These are phyloP conservation scores for Ligustrum vulgare DNA, from an alignment of 257 asterid species.

Conservation along the genomic window DNA sequence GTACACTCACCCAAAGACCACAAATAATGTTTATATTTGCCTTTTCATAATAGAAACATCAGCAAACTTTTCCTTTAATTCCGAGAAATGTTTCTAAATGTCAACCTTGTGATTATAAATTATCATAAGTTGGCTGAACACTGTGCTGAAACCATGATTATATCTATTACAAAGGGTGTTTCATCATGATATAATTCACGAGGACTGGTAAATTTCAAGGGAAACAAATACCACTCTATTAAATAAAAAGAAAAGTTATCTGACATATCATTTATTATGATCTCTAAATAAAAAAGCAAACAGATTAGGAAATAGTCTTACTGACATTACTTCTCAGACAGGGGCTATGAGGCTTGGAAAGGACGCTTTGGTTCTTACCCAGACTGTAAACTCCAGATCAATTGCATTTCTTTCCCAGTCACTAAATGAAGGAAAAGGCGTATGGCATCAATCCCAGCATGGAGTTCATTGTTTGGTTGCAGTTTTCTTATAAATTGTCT, in stretches of 20 bases:
- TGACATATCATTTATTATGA: no score
- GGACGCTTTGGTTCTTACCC: slow-evolving; percentile 86
- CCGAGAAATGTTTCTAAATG: no score
- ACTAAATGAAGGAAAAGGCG: slow-evolving; percentile 73
- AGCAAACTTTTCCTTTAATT: no score
- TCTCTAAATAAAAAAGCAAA: no score
- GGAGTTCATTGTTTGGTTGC: slow-evolving; percentile 7
- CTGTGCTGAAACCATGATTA: background rate
- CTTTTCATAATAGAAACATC: no score
- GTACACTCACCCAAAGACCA: no score
- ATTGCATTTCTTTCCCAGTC: slow-evolving; percentile 79
- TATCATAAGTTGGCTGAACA: background rate
- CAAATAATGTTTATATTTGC: no score
- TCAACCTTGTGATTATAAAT: background rate
- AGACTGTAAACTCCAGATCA: slow-evolving; percentile 68
- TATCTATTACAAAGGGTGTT: background rate
- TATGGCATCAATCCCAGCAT: slow-evolving; percentile 25
- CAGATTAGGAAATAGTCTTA: no score
- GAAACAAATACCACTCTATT: no score
- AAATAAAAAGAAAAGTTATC: no score
- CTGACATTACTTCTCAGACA: slow-evolving; percentile 43
- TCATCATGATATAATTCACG: background rate
- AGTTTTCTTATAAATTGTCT: slow-evolving; percentile 2
- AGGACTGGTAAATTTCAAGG: background rate
- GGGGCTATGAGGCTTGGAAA: slow-evolving; percentile 87